Percentiles rank a stretch among this genome's conserved stretches.
Evolutionary conservation across 2,329 filamentous ascomycete species (phyloP).

Genomic region (Calonectria pteridis): DNA sequence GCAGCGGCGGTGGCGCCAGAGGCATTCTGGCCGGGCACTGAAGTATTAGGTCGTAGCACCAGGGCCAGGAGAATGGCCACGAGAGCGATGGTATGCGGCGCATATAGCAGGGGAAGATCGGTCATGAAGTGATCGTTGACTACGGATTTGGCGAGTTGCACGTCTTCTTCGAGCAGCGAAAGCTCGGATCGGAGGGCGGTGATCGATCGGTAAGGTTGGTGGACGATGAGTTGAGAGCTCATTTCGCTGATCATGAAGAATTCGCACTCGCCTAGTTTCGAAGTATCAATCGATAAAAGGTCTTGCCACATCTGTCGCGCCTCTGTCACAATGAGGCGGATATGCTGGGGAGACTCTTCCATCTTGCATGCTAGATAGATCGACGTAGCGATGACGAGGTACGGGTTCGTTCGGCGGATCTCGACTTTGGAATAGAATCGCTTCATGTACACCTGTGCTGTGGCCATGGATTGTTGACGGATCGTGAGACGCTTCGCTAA

Average conservation of each 20-base stretch:
- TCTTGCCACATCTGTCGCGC: slow-evolving; percentile 89
- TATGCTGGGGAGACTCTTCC: slow-evolving; percentile 97
- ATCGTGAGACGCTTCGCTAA: slow-evolving; percentile 87
- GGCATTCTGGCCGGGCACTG: slow-evolving; percentile 45
- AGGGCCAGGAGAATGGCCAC: slow-evolving; percentile 87
- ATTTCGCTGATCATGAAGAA: slow-evolving; percentile 93
- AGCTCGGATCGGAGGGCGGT: slow-evolving; percentile 78
- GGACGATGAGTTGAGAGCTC: slow-evolving; percentile 88
- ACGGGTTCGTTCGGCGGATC: slow-evolving; percentile 92
- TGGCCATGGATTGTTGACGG: slow-evolving; percentile 92
- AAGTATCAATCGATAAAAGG: slow-evolving; percentile 79
- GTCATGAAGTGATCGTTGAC: slow-evolving; percentile 96
- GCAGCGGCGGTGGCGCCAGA: slow-evolving; percentile 51
- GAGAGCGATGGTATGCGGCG: slow-evolving; percentile 90
- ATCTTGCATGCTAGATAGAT: slow-evolving; percentile 98
- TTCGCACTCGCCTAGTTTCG: slow-evolving; percentile 92
- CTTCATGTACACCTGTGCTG: slow-evolving; percentile 94
- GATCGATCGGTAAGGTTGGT: slow-evolving; percentile 90
- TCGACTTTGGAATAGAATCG: slow-evolving; percentile 94
- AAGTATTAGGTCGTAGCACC: slow-evolving; percentile 75
- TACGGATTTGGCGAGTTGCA: slow-evolving; percentile 81
- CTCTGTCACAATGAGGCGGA: slow-evolving; percentile 89
- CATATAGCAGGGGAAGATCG: slow-evolving; percentile 86
- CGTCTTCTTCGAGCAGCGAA: slow-evolving; percentile 81
- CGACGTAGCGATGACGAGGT: slow-evolving; percentile 91